Base-by-base conservation (phyloP, 768 basidiomycete genomes). In the Exidia glandulosa region DNA sequence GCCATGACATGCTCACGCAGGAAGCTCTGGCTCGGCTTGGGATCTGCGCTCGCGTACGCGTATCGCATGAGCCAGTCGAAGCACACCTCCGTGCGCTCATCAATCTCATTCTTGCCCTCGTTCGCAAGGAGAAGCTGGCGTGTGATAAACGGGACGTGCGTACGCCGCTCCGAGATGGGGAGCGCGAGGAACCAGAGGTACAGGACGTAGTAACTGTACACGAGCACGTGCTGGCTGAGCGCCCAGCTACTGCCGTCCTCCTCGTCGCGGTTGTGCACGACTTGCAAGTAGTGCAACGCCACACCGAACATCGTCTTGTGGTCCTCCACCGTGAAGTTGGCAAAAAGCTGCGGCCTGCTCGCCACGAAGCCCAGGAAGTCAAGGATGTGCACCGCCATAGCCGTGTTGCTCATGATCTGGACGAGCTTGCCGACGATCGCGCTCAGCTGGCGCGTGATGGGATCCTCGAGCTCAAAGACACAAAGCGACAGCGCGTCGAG, bases 41-140 rank as follows among this genome's bases (percentile, higher is more conserved):
- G 94, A 68, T 96, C 94, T 16, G 93, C 92, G 66, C 88, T 93
- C 14, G 87, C 92, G 66, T 94, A 97, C 0, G 95, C 88, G 69
- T 96, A 96, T 19, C 96, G 80, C 10, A 92, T 88, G 19, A 99
- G 79, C 93, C 94, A 98, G 70, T 99, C 96, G 68, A 98, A 94
- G 72, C 92, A 95, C 34, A 98, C 95, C 68, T 97, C 92, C 0
- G 94, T 90, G 30, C 87, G 86, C 61, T 90, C 91, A 70, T 98
- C 96, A 4, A 94, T 76, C 41, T 81, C 78, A 2, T 75, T 74
- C 58, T 81, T 82, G 14, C 81, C 85, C 61, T 89, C 87, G 72
- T 93, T 93, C 14, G 92, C 93, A 29, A 93, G 77, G 9, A 94
- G 76, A 1, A 99, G 80, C 64, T 93, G 88, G 9, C 88, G 80